Percentiles rank a stretch among this genome's conserved stretches.
phyloP scores from a whole-genome alignment of 139 green algal species.

The Mychonastes homosphaera region DNA sequence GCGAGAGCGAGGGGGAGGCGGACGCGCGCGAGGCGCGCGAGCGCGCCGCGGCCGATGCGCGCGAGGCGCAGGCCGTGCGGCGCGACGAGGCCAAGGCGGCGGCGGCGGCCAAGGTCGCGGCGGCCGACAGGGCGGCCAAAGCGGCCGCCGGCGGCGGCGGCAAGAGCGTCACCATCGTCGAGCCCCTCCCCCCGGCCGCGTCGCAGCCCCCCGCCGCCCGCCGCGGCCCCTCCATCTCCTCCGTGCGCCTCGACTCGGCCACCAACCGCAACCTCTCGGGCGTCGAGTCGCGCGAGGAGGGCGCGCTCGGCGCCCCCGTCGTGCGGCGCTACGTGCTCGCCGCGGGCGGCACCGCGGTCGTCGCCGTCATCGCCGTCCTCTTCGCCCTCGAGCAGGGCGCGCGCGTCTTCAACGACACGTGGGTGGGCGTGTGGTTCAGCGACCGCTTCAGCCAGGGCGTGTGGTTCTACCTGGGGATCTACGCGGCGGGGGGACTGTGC shows the following conservation, averaged over 20 bases:
- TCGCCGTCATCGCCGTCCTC: slow-evolving; percentile 25
- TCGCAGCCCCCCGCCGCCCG: too few species aligned
- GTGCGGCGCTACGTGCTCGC: slow-evolving; percentile 42
- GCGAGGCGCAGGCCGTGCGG: not conserved
- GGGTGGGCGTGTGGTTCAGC: slow-evolving; percentile 59
- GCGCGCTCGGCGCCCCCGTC: slow-evolving; percentile 37
- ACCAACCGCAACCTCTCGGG: slow-evolving; percentile 43
- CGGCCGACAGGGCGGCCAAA: not conserved
- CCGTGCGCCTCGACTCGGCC: slow-evolving; percentile 9
- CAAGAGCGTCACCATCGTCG: too few species aligned
- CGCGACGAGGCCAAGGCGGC: too few species aligned
- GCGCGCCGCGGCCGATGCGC: not conserved
- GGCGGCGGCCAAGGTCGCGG: too few species aligned
- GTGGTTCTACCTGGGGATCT: slow-evolving; percentile 67
- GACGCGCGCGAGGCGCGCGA: not conserved
- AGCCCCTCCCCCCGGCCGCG: too few species aligned
- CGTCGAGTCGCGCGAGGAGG: slow-evolving; percentile 44
- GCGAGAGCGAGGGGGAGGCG: slow-evolving; percentile 20
- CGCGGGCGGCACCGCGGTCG: slow-evolving; percentile 21
- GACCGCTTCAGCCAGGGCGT: slow-evolving; percentile 34
- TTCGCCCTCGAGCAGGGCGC: slow-evolving; percentile 38
- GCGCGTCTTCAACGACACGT: slow-evolving; percentile 53
- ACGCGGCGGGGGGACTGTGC: slow-evolving; percentile 36
- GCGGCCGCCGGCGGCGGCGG: not conserved
- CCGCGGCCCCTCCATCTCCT: not conserved